Conservation (phyloP, 331 rosid genomes). For the Prunus yedoensis region DNA sequence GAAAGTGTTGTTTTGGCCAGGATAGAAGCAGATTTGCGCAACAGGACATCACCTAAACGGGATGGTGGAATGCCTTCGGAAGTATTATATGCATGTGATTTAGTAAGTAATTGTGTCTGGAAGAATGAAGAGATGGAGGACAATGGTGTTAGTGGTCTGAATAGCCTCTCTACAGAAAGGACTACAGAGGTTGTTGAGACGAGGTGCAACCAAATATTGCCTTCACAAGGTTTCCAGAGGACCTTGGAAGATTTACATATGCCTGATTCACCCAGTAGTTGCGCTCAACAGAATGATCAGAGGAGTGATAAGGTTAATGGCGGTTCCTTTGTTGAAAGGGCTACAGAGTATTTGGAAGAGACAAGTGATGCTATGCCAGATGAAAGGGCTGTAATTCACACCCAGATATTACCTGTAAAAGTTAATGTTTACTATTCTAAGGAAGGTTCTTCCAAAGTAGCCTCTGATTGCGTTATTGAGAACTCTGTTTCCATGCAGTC, state of each 20-base stretch:
- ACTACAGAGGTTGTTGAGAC: constrained; percentile 34
- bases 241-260: constrained; percentile 35
- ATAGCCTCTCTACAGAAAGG: constrained; percentile 38
- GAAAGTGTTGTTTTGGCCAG: constrained; percentile 36
- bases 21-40: constrained; percentile 40
- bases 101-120: constrained; percentile 25
- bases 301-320: constrained; percentile 27
- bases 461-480: constrained; percentile 29
- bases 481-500: constrained; percentile 38
- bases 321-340: constrained; percentile 17
- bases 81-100: constrained; percentile 27
- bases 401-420: constrained; percentile 29
- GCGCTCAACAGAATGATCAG: constrained; percentile 32
- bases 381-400: constrained; percentile 25
- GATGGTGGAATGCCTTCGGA: constrained; percentile 36
- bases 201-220: constrained; percentile 29
- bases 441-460: constrained; percentile 31
- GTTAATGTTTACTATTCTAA: constrained; percentile 34
- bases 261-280: constrained; percentile 37
- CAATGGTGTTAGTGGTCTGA: constrained; percentile 28
- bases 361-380: constrained; percentile 20
- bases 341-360: constrained; percentile 20
- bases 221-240: constrained; percentile 36
- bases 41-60: constrained; percentile 28
- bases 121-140: constrained; percentile 34